A percentile compares a stretch with the other conserved stretches of the same genome.
These are phyloP conservation scores for Agaricales sp. DNA, from an alignment of 1,284 basidiomycete genomes.

Conservation along the genomic window DNA sequence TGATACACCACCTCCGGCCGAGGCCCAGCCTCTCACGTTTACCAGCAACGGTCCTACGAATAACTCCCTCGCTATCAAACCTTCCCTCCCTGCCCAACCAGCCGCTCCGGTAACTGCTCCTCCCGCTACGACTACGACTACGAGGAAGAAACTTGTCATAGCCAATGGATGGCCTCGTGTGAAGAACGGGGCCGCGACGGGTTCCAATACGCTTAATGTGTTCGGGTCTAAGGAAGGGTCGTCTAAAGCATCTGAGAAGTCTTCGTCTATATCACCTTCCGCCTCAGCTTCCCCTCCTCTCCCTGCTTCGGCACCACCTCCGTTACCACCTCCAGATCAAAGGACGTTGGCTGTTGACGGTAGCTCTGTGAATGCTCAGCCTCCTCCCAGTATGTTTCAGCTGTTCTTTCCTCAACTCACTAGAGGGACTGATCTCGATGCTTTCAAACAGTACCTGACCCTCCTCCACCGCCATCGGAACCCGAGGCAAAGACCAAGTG, in stretches of 20 bases:
- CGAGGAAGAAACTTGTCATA: neutral
- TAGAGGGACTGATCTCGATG: too few species aligned
- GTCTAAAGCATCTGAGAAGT: neutral
- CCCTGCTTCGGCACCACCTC: neutral
- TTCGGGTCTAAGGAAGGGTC: too few species aligned
- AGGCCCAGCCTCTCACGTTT: neutral
- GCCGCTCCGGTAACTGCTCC: neutral
- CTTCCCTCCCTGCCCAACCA: neutral
- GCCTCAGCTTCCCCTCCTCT: neutral
- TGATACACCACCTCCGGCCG: neutral
- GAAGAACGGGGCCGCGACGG: neutral
- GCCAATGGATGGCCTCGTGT: neutral
- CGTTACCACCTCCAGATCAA: neutral
- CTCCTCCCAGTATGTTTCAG: too few species aligned
- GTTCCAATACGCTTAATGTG: neutral
- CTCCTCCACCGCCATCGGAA: too few species aligned
- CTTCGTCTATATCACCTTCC: neutral
- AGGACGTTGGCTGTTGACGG: too few species aligned
- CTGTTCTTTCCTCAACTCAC: too few species aligned
- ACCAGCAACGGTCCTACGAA: neutral
- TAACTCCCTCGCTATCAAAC: neutral
- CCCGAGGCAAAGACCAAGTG: too few species aligned
- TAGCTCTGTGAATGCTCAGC: too few species aligned
- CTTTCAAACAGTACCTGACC: too few species aligned
- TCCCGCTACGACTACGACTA: neutral